Evolutionary conservation across 495 filamentous ascomycete genomes (phyloP), one percentile per base, ranked within the genome.

Genomic region (Penicillium taxi): DNA sequence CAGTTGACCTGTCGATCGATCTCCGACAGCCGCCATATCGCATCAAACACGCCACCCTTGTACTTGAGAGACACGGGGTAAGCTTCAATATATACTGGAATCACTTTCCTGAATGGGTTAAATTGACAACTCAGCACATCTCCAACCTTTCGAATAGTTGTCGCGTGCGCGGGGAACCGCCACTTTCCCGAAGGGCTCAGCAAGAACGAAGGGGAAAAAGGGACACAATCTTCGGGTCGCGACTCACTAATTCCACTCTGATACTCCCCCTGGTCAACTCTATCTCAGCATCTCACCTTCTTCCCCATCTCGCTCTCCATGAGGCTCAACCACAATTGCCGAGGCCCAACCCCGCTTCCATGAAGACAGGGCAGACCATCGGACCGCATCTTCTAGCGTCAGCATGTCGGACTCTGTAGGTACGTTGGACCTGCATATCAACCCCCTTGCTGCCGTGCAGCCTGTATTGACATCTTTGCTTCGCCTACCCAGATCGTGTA

Each of bases 401-500:
- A 61, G 39, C 37, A 75, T 75, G 72, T 70, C 72, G 50, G 72
- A 75, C 52, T 74, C 72, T 52, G 66, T 75, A 45, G 72, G 72
- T 66, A 48, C 53, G 72, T 61, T n/a, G 2, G 4, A 7, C n/a
- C 11, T 38, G 17, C 19, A n/a, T 9, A 27, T 32, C 3, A 12
- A 22, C 16, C 32, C 18, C 32, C 1, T 4, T 16, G 26, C 26
- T n/a, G 26, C 26, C 11, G 11, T 28, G 26, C 5, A 5, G 26
- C 11, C 15, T 7, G 5, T 26, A 31, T 31, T 26, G 14, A 19
- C 9, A 5, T 24, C 27, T 13, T 12, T 29, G 4, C 21, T n/a
- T 25, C 21, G 3, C 21, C 11, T 15, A 12, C 8, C n/a, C 26
- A 95, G 91, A 98, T 67, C 80, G 91, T 53, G 91, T 98, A 59